Evolutionary conservation across 2,329 filamentous ascomycete genomes (phyloP), one percentile per base, ranked within the genome.

Genomic region (Xylariaceae sp.): DNA sequence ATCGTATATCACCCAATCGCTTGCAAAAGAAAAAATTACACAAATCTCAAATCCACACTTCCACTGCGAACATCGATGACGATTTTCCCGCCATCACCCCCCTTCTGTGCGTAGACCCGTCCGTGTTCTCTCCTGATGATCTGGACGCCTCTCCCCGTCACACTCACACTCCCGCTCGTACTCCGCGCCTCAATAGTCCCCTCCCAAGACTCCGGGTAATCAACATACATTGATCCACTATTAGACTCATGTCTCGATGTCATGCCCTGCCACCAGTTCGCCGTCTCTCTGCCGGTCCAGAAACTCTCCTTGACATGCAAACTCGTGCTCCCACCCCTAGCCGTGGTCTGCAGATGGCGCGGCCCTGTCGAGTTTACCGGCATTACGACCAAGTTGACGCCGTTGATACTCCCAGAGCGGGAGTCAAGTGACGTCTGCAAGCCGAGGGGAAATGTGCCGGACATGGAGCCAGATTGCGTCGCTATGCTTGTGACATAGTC

Each of bases 361-460:
- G 40, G 18, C 14, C 14, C 17, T 6, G 40, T 16, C 3, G 14
- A 16, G 14, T 12, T 17, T n/a, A 19, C 14, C 14, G 40, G 40
- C 40, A 42, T 42, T 18, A 42, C 40, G 40, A 42, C 40, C 14
- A 42, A 18, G 14, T 17, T 18, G 14, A 42, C 18, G 40, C 40
- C 40, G n/a, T 19, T 19, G 5, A 42, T 14, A 19, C 40, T 45
- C 17, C 48, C 48, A 6, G 48, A 45, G 3, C 19, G 48, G 28
- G 48, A 41, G 18, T 45, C 19, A 18, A 50, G 16, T 10, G 42
- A 45, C 13, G 48, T 50, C 12, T 22, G 13, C 16, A 18, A 19
- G 34, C 48, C 48, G 42, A 50, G 48, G n/a, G 48, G 48, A 31
- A 33, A 50, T 22, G 42, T 45, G 31, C 48, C 48, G 16, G 48